phyloP scores from a whole-genome alignment of 352 stramenopile species.

The Albugo laibachii region DNA sequence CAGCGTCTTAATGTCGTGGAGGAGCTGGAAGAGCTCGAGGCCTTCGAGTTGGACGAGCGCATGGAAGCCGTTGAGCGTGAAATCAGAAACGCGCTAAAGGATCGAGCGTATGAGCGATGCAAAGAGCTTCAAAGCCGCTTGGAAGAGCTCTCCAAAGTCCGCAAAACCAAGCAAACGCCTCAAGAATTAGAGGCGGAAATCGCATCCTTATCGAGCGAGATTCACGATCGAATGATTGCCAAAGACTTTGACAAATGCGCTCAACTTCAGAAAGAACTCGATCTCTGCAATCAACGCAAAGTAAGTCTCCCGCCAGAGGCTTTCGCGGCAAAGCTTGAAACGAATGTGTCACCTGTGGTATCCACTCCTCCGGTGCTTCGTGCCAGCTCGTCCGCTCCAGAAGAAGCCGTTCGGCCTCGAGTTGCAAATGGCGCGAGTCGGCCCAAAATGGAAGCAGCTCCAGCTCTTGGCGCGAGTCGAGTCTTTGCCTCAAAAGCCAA shows the following conservation, averaged over 20 bases:
- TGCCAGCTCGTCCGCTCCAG: too few species aligned
- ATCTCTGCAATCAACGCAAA: conserved; percentile 57
- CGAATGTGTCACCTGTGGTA: background rate
- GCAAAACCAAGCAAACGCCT: conserved; percentile 75
- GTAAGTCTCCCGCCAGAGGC: background rate
- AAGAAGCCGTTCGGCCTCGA: too few species aligned
- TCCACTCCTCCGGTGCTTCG: background rate
- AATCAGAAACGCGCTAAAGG: conserved; percentile 58
- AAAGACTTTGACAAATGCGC: conserved; percentile 79
- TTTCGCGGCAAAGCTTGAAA: too few species aligned
- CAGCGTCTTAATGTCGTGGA: conserved; percentile 57
- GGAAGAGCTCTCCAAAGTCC: conserved; percentile 36
- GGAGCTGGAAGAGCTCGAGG: conserved; percentile 70
- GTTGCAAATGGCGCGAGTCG: too few species aligned
- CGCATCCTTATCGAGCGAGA: conserved; percentile 37
- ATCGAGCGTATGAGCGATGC: conserved; percentile 64
- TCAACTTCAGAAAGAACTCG: conserved; percentile 45
- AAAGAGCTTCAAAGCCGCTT: conserved; percentile 43
- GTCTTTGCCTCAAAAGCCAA: too few species aligned
- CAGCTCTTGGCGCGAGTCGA: too few species aligned
- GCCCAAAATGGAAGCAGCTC: too few species aligned
- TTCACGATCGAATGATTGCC: conserved; percentile 41
- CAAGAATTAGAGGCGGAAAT: conserved; percentile 71
- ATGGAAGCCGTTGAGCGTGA: conserved; percentile 40
- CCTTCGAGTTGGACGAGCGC: conserved; percentile 59